phyloP scores from a whole-genome alignment of 129 eudicot species.

The Flaveria linearis region DNA sequence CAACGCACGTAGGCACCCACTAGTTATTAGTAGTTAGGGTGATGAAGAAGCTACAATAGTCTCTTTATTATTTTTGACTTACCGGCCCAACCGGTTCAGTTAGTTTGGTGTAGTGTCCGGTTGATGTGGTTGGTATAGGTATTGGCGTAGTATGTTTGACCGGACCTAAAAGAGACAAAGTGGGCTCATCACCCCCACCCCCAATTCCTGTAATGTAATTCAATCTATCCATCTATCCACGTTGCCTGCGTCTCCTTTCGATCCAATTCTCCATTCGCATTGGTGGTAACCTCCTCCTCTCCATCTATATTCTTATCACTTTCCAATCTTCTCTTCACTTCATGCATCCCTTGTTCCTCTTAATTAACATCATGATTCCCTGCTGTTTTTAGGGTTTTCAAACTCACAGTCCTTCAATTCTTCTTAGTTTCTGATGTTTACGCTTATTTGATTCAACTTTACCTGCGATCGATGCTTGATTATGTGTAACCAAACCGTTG shows the following conservation, averaged over 20 bases:
- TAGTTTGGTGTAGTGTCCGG: too few species aligned
- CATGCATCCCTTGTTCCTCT: neutral
- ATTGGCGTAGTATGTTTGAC: slow-evolving; percentile 15
- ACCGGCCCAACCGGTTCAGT: too few species aligned
- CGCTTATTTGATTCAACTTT: neutral
- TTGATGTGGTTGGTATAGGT: slow-evolving; percentile 14
- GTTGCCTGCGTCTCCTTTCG: slow-evolving; percentile 6
- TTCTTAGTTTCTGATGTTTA: neutral
- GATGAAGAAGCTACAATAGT: too few species aligned
- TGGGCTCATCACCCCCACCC: slow-evolving; percentile 14
- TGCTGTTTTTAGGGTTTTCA: slow-evolving; percentile 8
- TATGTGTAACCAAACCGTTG: neutral
- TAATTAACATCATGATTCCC: too few species aligned
- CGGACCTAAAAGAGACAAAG: slow-evolving; percentile 32
- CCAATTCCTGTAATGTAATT: slow-evolving; percentile 9
- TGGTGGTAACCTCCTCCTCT: slow-evolving; percentile 8
- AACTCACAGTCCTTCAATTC: neutral
- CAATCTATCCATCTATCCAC: slow-evolving; percentile 1
- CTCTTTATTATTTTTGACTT: too few species aligned
- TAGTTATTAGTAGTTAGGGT: too few species aligned
- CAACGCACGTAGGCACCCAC: too few species aligned
- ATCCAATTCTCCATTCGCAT: slow-evolving; percentile 26
- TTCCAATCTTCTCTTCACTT: slow-evolving; percentile 22
- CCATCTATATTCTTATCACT: neutral
- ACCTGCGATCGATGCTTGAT: neutral